Evolutionary conservation across 108 stramenopile species (phyloP).

Genomic region (Skeletonema potamos): DNA sequence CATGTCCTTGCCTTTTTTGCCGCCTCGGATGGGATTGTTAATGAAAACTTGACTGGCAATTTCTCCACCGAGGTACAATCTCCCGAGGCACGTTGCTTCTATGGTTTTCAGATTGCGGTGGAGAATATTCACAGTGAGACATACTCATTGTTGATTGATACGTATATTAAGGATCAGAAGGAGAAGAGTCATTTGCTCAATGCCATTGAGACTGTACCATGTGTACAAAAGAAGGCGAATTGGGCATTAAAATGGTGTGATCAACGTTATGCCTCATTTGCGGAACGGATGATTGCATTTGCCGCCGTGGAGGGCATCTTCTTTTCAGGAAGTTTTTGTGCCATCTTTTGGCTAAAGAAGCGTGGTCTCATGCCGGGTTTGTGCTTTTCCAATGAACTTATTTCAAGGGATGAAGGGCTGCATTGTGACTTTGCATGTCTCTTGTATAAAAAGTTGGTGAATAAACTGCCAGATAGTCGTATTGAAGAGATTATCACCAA

Average conservation of each 20-base stretch:
- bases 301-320: constrained; percentile 99
- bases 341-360: constrained; percentile 99
- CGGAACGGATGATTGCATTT: constrained; percentile 98
- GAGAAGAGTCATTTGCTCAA: constrained; percentile 83
- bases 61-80: constrained; percentile 96
- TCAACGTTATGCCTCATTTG: constrained; percentile 84
- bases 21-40: constrained; percentile 98
- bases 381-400: constrained; percentile 98
- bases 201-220: constrained; percentile 93
- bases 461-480: constrained; percentile 73
- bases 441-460: constrained; percentile 86
- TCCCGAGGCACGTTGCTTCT: constrained; percentile 99
- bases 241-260: constrained; percentile 99
- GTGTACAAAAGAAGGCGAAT: constrained; percentile 97
- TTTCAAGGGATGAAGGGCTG: constrained; percentile 97
- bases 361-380: constrained; percentile 99
- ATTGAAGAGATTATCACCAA: constrained; percentile 85
- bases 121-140: constrained; percentile 99
- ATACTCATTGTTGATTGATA: constrained; percentile 98
- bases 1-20: constrained; percentile 99
- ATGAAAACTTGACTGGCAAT: constrained; percentile 98
- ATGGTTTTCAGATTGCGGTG: constrained; percentile 99
- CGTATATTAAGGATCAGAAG: constrained; percentile 89
- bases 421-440: constrained; percentile 97
- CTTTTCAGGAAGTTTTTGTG: constrained; percentile 93